Base-by-base conservation (phyloP, 2,329 filamentous ascomycete species). In the Emmonsiellopsis sp. region DNA sequence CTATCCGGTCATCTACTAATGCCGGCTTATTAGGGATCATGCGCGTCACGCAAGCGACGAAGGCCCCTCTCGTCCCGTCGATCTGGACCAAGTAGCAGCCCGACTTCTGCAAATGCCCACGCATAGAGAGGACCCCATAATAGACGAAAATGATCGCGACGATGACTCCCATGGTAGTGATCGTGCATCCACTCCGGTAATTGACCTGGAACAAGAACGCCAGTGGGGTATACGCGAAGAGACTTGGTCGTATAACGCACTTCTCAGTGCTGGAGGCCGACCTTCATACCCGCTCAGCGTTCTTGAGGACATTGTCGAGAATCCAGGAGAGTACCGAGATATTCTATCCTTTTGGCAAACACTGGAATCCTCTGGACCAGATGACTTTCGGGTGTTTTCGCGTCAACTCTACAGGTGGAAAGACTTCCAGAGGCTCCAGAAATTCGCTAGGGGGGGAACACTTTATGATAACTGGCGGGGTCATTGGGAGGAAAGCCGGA, bases 201-300 rank as follows among this genome's bases (percentile, higher is more conserved):
- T 26, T 4, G 20, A 3, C 20, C 20, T 5, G 5, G 43, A 46
- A 31, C 26, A 31, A 46, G 30, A 9, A 7, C 11, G 43, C 3
- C 43, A 31, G 31, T 4, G 34, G 13, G 7, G 6, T 9, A 13
- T 32, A 9, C 30, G 30, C 7, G 5, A 31, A 34, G 50, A 52
- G 30, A 37, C 8, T 2, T 15, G 38, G 7, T 15, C 42, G 7
- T 54, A 54, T 30, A 16, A 54, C 20, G 31, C 26, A 26, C 45
- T 54, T 43, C 38, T 54, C 15, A 30, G 50, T n/a, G 26, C 7
- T 16, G 52, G 52, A 15, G 52, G 52, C 45, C 44, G 44, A 8
- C 37, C 46, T 2, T 50, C 46, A 2, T 34, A 43, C 16, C 32
- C 46, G 1, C 16, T 53, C 15, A 13, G 31, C 8, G 32, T 41